Percentiles rank a stretch among this genome's conserved stretches.
These are phyloP conservation scores for Lipomyces sp. DNA, from an alignment of 805 yeast genomes.

Conservation along the genomic window DNA sequence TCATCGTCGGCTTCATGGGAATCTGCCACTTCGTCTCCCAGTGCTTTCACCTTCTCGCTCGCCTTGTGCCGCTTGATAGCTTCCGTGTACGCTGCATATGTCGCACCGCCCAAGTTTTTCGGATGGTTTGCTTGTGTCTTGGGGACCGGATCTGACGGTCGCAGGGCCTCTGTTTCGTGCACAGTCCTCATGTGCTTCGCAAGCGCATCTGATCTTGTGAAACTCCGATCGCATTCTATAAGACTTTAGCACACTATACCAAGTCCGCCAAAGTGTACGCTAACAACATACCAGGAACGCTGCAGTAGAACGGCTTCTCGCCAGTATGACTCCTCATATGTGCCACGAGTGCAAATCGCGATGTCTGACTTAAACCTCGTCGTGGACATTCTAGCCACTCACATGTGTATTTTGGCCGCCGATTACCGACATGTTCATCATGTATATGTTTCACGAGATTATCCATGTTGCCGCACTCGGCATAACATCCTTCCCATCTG, in stretches of 20 bases:
- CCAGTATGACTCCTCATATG: slow-evolving; percentile 72
- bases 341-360: slow-evolving; percentile 61
- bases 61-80: slow-evolving; percentile 11
- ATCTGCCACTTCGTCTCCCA: slow-evolving; percentile 9
- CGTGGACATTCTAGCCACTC: slow-evolving; percentile 66
- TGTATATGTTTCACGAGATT: slow-evolving; percentile 51
- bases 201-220: slow-evolving; percentile 64
- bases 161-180: slow-evolving; percentile 52
- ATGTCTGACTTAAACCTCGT: slow-evolving; percentile 57
- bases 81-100: slow-evolving; percentile 16
- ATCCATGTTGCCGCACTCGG: slow-evolving; percentile 45
- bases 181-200: slow-evolving; percentile 65
- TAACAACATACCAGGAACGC: slow-evolving; percentile 47
- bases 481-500: slow-evolving; percentile 49
- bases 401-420: slow-evolving; percentile 54
- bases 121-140: slow-evolving; percentile 20
- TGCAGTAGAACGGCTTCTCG: slow-evolving; percentile 68
- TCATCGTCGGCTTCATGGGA: slow-evolving; percentile 17
- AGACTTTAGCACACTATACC: neutral
- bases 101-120: slow-evolving; percentile 20
- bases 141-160: slow-evolving; percentile 34
- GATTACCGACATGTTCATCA: slow-evolving; percentile 48
- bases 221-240: slow-evolving; percentile 64
- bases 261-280: neutral
- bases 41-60: slow-evolving; percentile 1